These are phyloP conservation scores for Jimgerdemannia lactiflua DNA, from an alignment of 192 early-diverging fungal genomes.

Conservation along the genomic window DNA sequence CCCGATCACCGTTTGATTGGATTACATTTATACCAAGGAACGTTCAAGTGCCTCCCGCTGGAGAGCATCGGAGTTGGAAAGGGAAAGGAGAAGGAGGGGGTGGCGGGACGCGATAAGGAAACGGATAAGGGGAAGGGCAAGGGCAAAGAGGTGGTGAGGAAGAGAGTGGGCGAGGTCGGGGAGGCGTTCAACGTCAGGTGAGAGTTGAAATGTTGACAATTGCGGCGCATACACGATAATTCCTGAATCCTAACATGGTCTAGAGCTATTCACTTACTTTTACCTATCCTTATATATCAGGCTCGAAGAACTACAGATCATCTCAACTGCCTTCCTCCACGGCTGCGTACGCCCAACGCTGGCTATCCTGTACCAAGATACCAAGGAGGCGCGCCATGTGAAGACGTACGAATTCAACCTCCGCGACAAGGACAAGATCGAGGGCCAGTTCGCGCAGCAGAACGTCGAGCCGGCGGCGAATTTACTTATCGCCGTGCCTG, in stretches of 20 bases:
- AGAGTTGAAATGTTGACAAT: background rate
- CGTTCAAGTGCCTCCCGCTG: slow-evolving; percentile 64
- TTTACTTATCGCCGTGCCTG: slow-evolving; percentile 58
- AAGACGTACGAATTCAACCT: slow-evolving; percentile 56
- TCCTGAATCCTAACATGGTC: too few species aligned
- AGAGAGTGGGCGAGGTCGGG: slow-evolving; percentile 3
- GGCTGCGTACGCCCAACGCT: slow-evolving; percentile 30
- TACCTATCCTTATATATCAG: slow-evolving; percentile 10
- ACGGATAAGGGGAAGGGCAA: slow-evolving; percentile 1
- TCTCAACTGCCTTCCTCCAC: slow-evolving; percentile 48
- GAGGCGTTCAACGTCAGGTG: slow-evolving; percentile 13
- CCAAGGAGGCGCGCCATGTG: slow-evolving; percentile 45
- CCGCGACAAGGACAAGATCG: slow-evolving; percentile 35
- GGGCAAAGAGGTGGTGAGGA: slow-evolving; percentile 18
- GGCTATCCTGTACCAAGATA: slow-evolving; percentile 59
- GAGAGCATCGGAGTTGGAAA: slow-evolving; percentile 9
- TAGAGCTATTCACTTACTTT: too few species aligned
- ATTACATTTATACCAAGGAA: slow-evolving; percentile 65
- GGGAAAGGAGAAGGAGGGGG: slow-evolving; percentile 6
- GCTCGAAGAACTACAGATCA: slow-evolving; percentile 53
- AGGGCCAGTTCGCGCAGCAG: slow-evolving; percentile 22
- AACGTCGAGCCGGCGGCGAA: slow-evolving; percentile 44
- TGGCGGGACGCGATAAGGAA: slow-evolving; percentile 8
- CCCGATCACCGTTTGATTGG: slow-evolving; percentile 48
- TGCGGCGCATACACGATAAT: too few species aligned